Conservation (phyloP, 2,329 filamentous ascomycete genomes). For the Colletotrichum kahawae region DNA sequence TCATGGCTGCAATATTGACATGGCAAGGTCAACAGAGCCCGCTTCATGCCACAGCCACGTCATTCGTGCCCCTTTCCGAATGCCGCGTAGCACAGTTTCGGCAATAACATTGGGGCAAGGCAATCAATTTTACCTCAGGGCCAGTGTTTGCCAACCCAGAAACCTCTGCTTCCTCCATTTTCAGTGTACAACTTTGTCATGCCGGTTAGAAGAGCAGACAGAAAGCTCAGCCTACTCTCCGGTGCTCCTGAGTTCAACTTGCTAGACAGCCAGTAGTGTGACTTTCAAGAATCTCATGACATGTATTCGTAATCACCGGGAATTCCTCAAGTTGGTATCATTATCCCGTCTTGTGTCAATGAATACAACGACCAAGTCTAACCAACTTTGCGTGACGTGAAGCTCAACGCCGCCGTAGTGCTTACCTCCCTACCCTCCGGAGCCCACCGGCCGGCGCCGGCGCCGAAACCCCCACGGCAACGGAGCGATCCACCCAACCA, state of each 20-base stretch:
- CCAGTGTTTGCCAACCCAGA: background rate
- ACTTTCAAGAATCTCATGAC: background rate
- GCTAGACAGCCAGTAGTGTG: background rate
- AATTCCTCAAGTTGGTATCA: background rate
- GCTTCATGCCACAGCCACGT: background rate
- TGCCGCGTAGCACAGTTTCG: background rate
- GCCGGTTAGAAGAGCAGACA: too few species aligned
- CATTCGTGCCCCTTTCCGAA: background rate
- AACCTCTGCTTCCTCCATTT: too few species aligned
- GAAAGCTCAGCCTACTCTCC: background rate
- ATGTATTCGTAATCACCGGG: background rate
- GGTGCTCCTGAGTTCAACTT: background rate
- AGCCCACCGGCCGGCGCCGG: background rate
- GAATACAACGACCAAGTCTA: background rate
- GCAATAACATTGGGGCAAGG: background rate
- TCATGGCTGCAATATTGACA: background rate
- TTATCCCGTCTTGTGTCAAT: background rate
- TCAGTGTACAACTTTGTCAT: too few species aligned
- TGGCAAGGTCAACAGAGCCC: background rate
- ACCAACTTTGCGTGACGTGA: background rate
- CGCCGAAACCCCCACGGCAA: constrained; percentile 4
- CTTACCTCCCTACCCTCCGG: background rate
- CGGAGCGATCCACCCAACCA: constrained; percentile 2
- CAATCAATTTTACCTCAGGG: background rate
- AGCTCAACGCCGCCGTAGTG: background rate